Evolutionary conservation across 2,329 filamentous ascomycete species (phyloP), one percentile per base, ranked within the genome.

Genomic region (Esteya vermicola): DNA sequence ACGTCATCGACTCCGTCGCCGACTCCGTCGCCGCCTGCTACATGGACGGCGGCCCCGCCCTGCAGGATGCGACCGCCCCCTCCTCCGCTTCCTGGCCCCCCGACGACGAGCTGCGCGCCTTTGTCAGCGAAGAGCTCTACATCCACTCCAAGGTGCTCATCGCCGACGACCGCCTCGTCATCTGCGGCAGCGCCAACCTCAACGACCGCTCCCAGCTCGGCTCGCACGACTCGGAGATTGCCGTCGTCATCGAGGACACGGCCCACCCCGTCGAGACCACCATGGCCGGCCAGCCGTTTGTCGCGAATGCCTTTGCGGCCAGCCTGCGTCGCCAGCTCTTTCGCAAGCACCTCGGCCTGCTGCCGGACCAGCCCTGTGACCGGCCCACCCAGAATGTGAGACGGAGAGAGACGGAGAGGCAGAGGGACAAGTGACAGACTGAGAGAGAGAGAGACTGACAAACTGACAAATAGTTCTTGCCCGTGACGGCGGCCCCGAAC

Each of bases 161-260:
- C 44, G 84, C 80, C 33, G 85, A 93, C 53, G 86, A 93, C 55
- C 70, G 74, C 8, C 68, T 82, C 37, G 82, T 85, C 42, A 88
- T 93, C 48, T 88, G 82, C 55, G 85, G 86, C 46, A 85, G 60
- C 12, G 68, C 49, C 47, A 71, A 70, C 51, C 58, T 73, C 42
- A 73, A 76, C 53, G 67, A 73, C 51, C 65, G 70, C 43, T 88
- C 81, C 4, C 83, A 94, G 61, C 72, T 93, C 4, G 86, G 86
- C 28, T 71, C 73, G 42, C 85, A 93, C 59, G 86, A 94, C 60
- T 86, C 81, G 1, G 86, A 94, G 57, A 85, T 93, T 42, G 85
- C 85, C 18, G 81, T 93, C 47, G 71, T 93, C 44, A 83, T 93
- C 52, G 81, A 91, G 57, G 86, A 93, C 55, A 72, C 74, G 4